Percentiles rank a stretch among this genome's conserved stretches.
Conservation (phyloP, 2,329 filamentous ascomycete species). For the Orbilia quercus region DNA sequence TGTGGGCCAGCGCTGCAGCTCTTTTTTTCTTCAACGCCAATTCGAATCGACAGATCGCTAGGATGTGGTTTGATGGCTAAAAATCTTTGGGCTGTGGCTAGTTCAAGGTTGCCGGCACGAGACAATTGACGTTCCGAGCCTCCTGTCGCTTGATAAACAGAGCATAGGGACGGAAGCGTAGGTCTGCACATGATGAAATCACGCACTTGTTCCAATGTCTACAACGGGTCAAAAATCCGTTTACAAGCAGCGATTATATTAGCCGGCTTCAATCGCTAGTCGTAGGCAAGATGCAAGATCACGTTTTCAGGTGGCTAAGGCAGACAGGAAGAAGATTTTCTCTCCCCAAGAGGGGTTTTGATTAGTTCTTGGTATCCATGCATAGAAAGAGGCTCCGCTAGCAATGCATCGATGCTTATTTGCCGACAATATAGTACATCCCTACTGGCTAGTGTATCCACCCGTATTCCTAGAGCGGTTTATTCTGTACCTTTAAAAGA, state of each 20-base stretch:
- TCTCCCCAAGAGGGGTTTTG: too few species aligned
- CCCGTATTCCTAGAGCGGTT: slow-evolving; percentile 16
- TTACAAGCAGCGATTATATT: slow-evolving; percentile 48
- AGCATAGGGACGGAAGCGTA: slow-evolving; percentile 12
- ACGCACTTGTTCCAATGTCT: slow-evolving; percentile 31
- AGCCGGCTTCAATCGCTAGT: slow-evolving; percentile 42
- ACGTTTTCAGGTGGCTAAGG: slow-evolving; percentile 54
- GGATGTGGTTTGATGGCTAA: slow-evolving; percentile 29
- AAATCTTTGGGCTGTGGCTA: slow-evolving; percentile 19
- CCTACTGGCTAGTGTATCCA: slow-evolving; percentile 32
- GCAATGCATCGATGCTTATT: slow-evolving; percentile 44
- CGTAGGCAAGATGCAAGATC: slow-evolving; percentile 36
- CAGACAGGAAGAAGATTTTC: slow-evolving; percentile 50
- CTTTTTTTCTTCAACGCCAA: slow-evolving; percentile 2
- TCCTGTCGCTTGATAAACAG: slow-evolving; percentile 36
- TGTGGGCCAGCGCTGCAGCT: background rate
- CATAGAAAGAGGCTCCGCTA: slow-evolving; percentile 51
- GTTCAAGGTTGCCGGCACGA: slow-evolving; percentile 56
- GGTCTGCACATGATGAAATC: slow-evolving; percentile 49
- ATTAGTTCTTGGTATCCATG: slow-evolving; percentile 26
- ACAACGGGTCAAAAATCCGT: slow-evolving; percentile 50
- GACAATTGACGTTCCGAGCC: slow-evolving; percentile 50
- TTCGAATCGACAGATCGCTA: slow-evolving; percentile 15
- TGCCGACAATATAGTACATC: slow-evolving; percentile 49
- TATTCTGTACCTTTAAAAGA: background rate